phyloP scores from a whole-genome alignment of 257 asterid species.

The Galeopsis tetrahit region DNA sequence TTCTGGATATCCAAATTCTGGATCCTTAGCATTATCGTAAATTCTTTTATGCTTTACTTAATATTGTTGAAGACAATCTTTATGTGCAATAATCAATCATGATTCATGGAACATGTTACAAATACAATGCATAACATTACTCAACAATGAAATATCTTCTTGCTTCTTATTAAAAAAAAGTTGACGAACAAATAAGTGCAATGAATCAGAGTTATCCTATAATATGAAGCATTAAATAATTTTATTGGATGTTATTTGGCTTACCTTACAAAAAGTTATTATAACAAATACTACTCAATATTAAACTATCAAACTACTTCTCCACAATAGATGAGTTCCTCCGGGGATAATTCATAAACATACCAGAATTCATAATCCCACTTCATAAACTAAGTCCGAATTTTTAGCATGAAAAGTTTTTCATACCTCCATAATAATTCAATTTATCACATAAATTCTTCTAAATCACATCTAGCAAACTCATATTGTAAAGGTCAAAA shows the following conservation, averaged over 20 bases:
- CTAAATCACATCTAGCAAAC: too few species aligned
- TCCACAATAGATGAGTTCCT: conserved; percentile 57
- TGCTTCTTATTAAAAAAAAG: conserved; percentile 65
- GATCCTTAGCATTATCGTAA: too few species aligned
- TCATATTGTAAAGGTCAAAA: too few species aligned
- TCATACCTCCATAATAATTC: too few species aligned
- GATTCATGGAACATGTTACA: neutral
- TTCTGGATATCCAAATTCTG: too few species aligned
- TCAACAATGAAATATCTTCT: conserved; percentile 76
- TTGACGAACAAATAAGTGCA: conserved; percentile 53
- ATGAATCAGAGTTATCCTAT: conserved; percentile 54
- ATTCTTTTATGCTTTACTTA: neutral
- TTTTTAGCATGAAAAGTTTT: too few species aligned
- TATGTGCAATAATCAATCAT: neutral
- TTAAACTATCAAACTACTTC: conserved; percentile 46
- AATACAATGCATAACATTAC: conserved; percentile 21
- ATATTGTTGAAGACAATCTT: neutral
- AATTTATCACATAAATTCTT: too few species aligned
- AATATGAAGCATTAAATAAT: conserved; percentile 34
- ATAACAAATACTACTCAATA: conserved; percentile 4
- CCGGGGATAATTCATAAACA: conserved; percentile 62
- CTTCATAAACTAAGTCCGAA: too few species aligned
- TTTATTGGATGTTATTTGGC: neutral
- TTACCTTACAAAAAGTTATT: neutral
- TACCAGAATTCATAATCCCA: conserved; percentile 43